Percentiles rank a stretch among this genome's conserved stretches.
These are phyloP conservation scores for Puccinia polysora DNA, from an alignment of 1,284 basidiomycete genomes.

Conservation along the genomic window DNA sequence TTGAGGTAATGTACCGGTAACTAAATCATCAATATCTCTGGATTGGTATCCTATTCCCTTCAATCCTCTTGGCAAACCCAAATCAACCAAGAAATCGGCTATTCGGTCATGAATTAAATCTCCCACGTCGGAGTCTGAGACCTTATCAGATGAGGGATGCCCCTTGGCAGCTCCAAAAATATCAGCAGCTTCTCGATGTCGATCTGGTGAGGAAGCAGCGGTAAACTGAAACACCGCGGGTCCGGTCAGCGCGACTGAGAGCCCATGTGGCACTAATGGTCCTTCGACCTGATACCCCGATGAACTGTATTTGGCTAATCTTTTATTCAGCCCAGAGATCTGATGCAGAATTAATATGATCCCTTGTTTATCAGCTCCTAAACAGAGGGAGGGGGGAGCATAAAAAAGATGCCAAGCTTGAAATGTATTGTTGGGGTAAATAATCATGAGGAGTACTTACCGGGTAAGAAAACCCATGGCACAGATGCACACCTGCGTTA, in stretches of 20 bases:
- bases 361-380: slow-evolving; percentile 16
- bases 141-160: slow-evolving; percentile 61
- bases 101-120: slow-evolving; percentile 79
- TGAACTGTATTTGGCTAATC: slow-evolving; percentile 76
- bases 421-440: too few species aligned
- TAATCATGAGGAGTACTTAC: too few species aligned
- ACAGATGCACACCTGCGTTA: slow-evolving; percentile 85
- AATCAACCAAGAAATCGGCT: slow-evolving; percentile 76
- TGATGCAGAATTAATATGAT: slow-evolving; percentile 51
- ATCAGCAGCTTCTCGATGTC: slow-evolving; percentile 80
- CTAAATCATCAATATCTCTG: slow-evolving; percentile 58
- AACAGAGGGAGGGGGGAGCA: slow-evolving; percentile 1
- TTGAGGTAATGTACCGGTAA: slow-evolving; percentile 82
- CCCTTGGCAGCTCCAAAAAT: slow-evolving; percentile 69
- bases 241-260: slow-evolving; percentile 74
- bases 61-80: slow-evolving; percentile 82
- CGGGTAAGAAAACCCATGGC: slow-evolving; percentile 79
- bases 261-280: slow-evolving; percentile 73
- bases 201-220: slow-evolving; percentile 78
- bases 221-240: slow-evolving; percentile 88
- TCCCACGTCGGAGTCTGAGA: slow-evolving; percentile 78
- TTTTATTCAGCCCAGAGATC: slow-evolving; percentile 94
- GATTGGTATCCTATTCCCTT: slow-evolving; percentile 73
- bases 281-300: slow-evolving; percentile 63
- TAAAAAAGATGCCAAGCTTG: slow-evolving; percentile 30